Base-by-base conservation (phyloP, 1,284 basidiomycete genomes). In the Stygiomarasmius scandens region DNA sequence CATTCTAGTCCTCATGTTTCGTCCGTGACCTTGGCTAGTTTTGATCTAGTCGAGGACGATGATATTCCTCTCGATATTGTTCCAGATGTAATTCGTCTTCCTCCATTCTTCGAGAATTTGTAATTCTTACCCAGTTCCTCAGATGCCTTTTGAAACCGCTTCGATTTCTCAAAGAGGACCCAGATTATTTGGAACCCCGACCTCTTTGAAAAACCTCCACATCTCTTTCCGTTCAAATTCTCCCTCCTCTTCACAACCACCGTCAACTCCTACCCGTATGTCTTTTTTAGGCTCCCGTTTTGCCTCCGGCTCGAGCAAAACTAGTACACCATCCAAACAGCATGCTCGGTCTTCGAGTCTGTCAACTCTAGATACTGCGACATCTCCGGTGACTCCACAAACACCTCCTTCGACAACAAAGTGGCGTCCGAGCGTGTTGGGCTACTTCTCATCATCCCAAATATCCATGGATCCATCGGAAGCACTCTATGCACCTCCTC, bases 401-500 rank as follows among this genome's bases (percentile, higher is more conserved):
- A 62, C 65, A 64, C 64, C 53, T 64, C 64, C 29, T 63, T 63
- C n/a, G 54, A 69, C 58, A 22, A 47, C 74, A 6, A 77, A 79
- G 71, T 87, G 80, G 79, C 80, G 86, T 29, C 84, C 86, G 3
- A 82, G 77, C 58, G 79, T 88, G 23, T 69, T 87, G 23, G 83
- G 81, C 14, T 83, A 87, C 61, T 87, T 88, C 67, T 71, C 78
- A 22, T 69, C 76, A 56, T 75, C 73, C 59, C 75, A 74, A 61
- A 63, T 69, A 49, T 74, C 73, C 24, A 68, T 72, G 57, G 66
- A 66, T 57, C 71, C 65, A 56, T 72, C 77, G 11, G 79, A 82
- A 54, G 67, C 74, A 22, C 65, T 67, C 22, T 75, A 74, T 55
- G 71, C 81, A 29, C 81, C 77, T 46, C 82, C 87, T 24, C 80